phyloP scores from a whole-genome alignment of 1,284 basidiomycete species.

The Puccinia coronata region DNA sequence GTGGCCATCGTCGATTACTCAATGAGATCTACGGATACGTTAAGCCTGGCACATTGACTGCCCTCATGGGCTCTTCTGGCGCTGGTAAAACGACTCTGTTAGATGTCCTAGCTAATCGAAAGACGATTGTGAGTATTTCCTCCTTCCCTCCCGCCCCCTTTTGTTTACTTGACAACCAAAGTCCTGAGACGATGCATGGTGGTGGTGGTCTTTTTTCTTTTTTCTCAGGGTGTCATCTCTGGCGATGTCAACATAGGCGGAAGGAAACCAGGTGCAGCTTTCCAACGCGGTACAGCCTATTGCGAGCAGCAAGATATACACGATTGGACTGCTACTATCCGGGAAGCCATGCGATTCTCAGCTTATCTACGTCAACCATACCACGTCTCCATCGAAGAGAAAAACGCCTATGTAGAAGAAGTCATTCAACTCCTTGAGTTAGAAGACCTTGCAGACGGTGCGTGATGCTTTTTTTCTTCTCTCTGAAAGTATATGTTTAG shows the following conservation, averaged over 20 bases:
- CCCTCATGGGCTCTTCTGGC: conserved; percentile 61
- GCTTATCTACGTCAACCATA: conserved; percentile 66
- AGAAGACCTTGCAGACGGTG: conserved; percentile 63
- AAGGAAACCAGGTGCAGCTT: conserved; percentile 61
- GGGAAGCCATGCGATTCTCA: conserved; percentile 66
- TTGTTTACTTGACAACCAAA: no score
- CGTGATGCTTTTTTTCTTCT: conserved; percentile 60
- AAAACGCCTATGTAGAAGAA: conserved; percentile 64
- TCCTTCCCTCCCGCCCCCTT: no score
- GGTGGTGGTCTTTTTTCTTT: no score
- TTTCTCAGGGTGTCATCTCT: conserved; percentile 53
- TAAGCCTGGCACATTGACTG: conserved; percentile 63
- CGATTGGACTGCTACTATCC: conserved; percentile 72
- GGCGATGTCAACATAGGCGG: conserved; percentile 64
- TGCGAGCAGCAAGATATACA: conserved; percentile 66
- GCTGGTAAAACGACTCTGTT: conserved; percentile 63
- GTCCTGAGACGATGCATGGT: no score
- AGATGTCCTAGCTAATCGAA: conserved; percentile 64
- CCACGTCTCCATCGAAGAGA: conserved; percentile 62
- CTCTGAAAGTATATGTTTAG: conserved; percentile 31
- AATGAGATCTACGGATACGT: conserved; percentile 63
- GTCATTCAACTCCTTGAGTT: conserved; percentile 64
- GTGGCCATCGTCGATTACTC: conserved; percentile 60
- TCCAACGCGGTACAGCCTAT: conserved; percentile 64
- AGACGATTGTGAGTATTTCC: conserved; percentile 55